phyloP scores from a whole-genome alignment of 2,329 filamentous ascomycete genomes.

The Cladosporium sphaerospermum region DNA sequence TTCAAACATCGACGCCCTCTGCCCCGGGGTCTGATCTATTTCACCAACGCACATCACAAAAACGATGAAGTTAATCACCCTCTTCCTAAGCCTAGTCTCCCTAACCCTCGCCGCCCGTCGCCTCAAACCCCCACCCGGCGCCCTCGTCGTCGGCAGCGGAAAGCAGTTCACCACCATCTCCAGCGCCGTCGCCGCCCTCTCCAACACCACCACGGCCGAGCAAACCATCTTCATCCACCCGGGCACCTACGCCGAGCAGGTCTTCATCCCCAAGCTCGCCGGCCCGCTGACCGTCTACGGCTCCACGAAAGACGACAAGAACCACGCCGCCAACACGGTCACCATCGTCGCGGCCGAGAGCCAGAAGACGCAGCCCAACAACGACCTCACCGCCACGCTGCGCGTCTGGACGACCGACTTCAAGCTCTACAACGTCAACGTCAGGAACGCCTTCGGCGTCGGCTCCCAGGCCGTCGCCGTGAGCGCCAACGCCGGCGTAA shows the following conservation, averaged over 20 bases:
- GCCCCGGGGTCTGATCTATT: too few relatives aligned
- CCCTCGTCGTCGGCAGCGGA: slow-evolving; percentile 41
- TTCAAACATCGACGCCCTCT: too few relatives aligned
- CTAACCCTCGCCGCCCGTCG: slow-evolving; percentile 28
- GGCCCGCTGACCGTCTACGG: slow-evolving; percentile 53
- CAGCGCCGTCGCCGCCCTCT: slow-evolving; percentile 53
- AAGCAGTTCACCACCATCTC: slow-evolving; percentile 47
- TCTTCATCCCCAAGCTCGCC: slow-evolving; percentile 45
- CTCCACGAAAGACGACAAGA: slow-evolving; percentile 47
- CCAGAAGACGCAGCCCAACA: slow-evolving; percentile 43
- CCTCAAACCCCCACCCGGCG: slow-evolving; percentile 45
- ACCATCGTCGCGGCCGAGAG: slow-evolving; percentile 46
- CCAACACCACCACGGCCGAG: slow-evolving; percentile 42
- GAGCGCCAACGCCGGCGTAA: slow-evolving; percentile 43
- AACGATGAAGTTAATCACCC: slow-evolving; percentile 12
- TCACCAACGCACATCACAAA: not conserved
- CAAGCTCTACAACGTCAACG: slow-evolving; percentile 58
- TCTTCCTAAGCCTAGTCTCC: slow-evolving; percentile 14
- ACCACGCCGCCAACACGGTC: slow-evolving; percentile 53
- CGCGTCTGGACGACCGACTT: slow-evolving; percentile 45
- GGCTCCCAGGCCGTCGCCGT: slow-evolving; percentile 50
- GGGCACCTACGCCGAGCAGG: slow-evolving; percentile 57
- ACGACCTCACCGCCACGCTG: slow-evolving; percentile 51
- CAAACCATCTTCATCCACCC: slow-evolving; percentile 59
- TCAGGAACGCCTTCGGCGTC: slow-evolving; percentile 44